Conservation (phyloP, 116 monocot genomes). For the Cymodocea nodosa region DNA sequence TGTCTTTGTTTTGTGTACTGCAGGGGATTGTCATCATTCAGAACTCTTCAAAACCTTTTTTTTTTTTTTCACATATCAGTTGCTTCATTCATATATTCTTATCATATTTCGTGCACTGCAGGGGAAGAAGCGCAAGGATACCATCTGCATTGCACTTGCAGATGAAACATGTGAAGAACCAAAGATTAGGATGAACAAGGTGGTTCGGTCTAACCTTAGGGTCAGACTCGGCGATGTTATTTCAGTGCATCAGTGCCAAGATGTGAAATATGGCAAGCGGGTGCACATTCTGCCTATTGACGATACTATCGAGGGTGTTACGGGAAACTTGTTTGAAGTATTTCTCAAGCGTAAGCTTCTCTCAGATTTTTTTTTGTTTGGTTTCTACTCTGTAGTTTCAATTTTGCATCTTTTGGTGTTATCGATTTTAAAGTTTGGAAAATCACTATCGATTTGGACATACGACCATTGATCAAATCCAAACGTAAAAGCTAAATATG, state of each 20-base stretch:
- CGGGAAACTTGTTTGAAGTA: conserved; percentile 58
- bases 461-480: too few relatives aligned
- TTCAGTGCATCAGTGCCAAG: conserved; percentile 59
- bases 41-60: too few relatives aligned
- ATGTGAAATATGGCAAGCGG: conserved; percentile 70
- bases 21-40: too few relatives aligned
- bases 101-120: conserved; percentile 3
- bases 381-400: background rate
- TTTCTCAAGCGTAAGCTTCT: conserved; percentile 53
- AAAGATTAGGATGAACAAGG: conserved; percentile 66
- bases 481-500: too few relatives aligned
- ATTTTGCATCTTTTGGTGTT: background rate
- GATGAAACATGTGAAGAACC: conserved; percentile 66
- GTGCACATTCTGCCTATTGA: conserved; percentile 62
- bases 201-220: conserved; percentile 46
- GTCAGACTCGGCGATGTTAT: conserved; percentile 59
- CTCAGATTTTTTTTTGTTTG: background rate
- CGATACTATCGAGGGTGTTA: conserved; percentile 58
- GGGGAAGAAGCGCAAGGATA: conserved; percentile 68
- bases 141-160: conserved; percentile 59
- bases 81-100: too few relatives aligned
- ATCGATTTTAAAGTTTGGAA: background rate
- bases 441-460: too few relatives aligned
- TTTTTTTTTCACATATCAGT: too few relatives aligned
- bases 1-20: too few relatives aligned